Base-by-base conservation (phyloP, 169 alveolate species). In the Eimeria maxima region DNA sequence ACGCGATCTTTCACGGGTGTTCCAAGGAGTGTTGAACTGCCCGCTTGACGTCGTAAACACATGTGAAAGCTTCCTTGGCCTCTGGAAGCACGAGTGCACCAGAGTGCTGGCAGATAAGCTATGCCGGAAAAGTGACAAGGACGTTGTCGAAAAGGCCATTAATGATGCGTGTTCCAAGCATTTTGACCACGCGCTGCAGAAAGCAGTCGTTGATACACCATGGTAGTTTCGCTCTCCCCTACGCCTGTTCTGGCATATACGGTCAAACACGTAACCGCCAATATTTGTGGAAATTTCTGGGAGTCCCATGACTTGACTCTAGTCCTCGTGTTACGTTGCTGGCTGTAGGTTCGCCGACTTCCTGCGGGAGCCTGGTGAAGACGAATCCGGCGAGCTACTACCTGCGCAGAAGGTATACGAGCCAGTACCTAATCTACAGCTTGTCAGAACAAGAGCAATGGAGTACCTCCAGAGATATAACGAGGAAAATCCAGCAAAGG, bases 11-110 rank as follows among this genome's bases (percentile, higher is more conserved):
- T 98, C 99, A n/a, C 98, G 99, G 95, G 99, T 99, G 50, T 99
- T 99, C 99, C 99, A 99, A 96, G 99, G 99, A 60, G 96, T 98
- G 83, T 96, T 99, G 42, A 45, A 95, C 74, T 96, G 97, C 78
- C 97, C 97, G 0, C 84, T 95, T 69, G 97, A 97, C 55, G 97
- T 96, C 67, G 98, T 98, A 42, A 97, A 98, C 63, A 47, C 88
- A 24, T 80, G 84, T n/a, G 93, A 95, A 96, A 80, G 96, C 91
- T 55, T 96, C 94, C 93, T 98, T 95, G 95, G 98, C 45, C 97
- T 99, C 27, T 99, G 99, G 99, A 98, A 98, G 97, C 99, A 99
- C 96, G 99, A 99, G 97, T 98, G 99, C 96, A 98, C 98, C 95
- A 97, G 99, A 86, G 99, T 99, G 57, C 98, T 99, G 89, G 99